These are phyloP conservation scores for Parachlorella kessleri DNA, from an alignment of 139 green algal species.

Conservation along the genomic window DNA sequence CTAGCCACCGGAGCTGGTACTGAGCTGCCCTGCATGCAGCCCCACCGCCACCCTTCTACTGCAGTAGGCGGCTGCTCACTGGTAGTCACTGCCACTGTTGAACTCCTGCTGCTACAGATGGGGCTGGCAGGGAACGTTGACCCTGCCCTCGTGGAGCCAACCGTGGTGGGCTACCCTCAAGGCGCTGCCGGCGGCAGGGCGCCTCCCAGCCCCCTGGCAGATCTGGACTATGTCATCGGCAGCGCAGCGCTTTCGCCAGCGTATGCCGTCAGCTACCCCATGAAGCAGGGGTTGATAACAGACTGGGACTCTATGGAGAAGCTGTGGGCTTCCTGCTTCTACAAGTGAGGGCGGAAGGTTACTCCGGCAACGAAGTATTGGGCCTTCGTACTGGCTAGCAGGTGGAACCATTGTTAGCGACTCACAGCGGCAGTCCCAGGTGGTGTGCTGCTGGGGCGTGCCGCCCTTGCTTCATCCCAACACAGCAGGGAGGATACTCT, in stretches of 20 bases:
- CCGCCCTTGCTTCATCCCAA: too few species aligned
- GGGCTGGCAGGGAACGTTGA: slow-evolving; percentile 5
- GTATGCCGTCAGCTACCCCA: slow-evolving; percentile 55
- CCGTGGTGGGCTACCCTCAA: slow-evolving; percentile 43
- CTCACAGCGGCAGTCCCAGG: too few species aligned
- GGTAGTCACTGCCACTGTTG: not conserved
- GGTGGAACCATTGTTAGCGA: too few species aligned
- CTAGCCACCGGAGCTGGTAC: too few species aligned
- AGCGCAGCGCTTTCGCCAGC: slow-evolving; percentile 53
- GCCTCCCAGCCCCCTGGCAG: slow-evolving; percentile 37
- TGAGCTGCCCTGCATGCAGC: too few species aligned
- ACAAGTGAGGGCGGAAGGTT: slow-evolving; percentile 52
- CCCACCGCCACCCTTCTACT: too few species aligned
- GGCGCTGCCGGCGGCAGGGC: not conserved
- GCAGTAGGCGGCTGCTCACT: too few species aligned
- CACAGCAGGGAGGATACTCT: too few species aligned
- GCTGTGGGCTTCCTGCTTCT: slow-evolving; percentile 73
- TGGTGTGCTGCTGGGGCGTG: too few species aligned
- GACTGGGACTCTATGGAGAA: slow-evolving; percentile 60
- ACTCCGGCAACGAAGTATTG: too few species aligned
- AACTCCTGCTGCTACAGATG: not conserved
- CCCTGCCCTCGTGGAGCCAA: slow-evolving; percentile 70
- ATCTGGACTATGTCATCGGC: slow-evolving; percentile 73
- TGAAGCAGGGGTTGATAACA: slow-evolving; percentile 17
- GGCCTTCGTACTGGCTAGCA: too few species aligned